These are phyloP conservation scores for Urostyla sp. DNA, from an alignment of 73 alveolate genomes.

Conservation along the genomic window DNA sequence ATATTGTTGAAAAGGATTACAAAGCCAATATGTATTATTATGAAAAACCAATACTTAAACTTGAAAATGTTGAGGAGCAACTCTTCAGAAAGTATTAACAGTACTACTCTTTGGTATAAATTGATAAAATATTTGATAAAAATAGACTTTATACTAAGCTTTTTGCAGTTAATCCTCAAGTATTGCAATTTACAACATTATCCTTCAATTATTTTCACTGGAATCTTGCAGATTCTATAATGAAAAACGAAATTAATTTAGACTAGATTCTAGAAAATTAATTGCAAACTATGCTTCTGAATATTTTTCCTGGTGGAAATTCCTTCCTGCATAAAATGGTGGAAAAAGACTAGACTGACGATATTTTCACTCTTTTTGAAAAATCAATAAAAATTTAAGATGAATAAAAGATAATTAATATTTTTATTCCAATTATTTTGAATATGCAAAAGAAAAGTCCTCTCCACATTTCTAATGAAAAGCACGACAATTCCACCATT, in stretches of 20 bases:
- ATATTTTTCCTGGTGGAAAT: slow-evolving; percentile 9
- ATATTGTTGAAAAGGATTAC: background rate
- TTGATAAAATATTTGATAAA: background rate
- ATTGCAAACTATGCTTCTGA: background rate
- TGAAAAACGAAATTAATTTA: background rate
- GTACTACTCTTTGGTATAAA: background rate
- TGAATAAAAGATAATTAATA: background rate
- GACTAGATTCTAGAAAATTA: background rate
- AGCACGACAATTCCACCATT: background rate
- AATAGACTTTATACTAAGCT: background rate
- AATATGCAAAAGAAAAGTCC: background rate
- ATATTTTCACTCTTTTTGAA: background rate
- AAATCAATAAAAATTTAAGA: background rate
- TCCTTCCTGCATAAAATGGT: background rate
- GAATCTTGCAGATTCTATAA: background rate
- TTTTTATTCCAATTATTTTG: background rate
- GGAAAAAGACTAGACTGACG: background rate
- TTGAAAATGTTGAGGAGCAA: background rate
- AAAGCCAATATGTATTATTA: background rate
- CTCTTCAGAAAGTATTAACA: background rate
- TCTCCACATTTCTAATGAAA: background rate
- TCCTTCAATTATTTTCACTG: background rate
- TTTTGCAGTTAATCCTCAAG: background rate
- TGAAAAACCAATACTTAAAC: background rate
- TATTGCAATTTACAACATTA: background rate